A percentile compares a stretch with the other conserved stretches of the same genome.
Evolutionary conservation across 2,329 filamentous ascomycete genomes (phyloP).

Genomic region (Colletotrichum tanaceti): DNA sequence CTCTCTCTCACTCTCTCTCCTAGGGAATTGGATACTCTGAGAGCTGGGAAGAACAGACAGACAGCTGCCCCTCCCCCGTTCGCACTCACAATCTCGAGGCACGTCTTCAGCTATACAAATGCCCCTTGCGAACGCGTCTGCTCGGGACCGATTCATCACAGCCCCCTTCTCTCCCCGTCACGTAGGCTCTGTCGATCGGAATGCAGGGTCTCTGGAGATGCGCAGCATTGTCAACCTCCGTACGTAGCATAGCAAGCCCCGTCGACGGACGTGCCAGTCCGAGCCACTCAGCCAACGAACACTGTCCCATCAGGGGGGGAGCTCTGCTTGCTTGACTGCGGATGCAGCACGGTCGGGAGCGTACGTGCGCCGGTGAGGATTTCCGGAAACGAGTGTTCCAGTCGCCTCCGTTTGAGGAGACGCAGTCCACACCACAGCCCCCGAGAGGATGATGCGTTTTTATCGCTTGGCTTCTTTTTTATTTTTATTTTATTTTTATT

Average conservation of each 20-base stretch:
- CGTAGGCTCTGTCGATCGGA: neutral
- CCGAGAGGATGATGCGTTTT: neutral
- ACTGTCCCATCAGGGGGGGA: too few relatives aligned
- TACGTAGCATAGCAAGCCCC: neutral
- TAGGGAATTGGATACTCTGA: too few relatives aligned
- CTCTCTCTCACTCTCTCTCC: too few relatives aligned
- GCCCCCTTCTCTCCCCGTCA: neutral
- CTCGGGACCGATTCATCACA: slow-evolving; percentile 1
- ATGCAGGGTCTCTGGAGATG: slow-evolving; percentile 1
- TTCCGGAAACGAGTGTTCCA: slow-evolving; percentile 12
- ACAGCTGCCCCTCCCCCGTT: too few relatives aligned
- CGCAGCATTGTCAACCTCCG: neutral
- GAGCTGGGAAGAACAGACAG: neutral
- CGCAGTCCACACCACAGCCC: neutral
- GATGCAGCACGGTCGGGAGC: slow-evolving; percentile 24
- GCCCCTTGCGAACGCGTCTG: too few relatives aligned
- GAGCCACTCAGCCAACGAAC: too few relatives aligned
- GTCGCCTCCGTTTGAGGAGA: slow-evolving; percentile 22
- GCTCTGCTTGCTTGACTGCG: slow-evolving; percentile 17
- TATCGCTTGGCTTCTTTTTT: neutral
- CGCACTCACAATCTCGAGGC: neutral
- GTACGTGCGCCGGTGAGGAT: slow-evolving; percentile 26
- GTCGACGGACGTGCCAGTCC: slow-evolving; percentile 32
- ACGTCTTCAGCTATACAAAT: neutral
- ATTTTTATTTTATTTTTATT: too few relatives aligned